phyloP scores from a whole-genome alignment of 2,329 filamentous ascomycete species.

The Cytospora paraplurivora region DNA sequence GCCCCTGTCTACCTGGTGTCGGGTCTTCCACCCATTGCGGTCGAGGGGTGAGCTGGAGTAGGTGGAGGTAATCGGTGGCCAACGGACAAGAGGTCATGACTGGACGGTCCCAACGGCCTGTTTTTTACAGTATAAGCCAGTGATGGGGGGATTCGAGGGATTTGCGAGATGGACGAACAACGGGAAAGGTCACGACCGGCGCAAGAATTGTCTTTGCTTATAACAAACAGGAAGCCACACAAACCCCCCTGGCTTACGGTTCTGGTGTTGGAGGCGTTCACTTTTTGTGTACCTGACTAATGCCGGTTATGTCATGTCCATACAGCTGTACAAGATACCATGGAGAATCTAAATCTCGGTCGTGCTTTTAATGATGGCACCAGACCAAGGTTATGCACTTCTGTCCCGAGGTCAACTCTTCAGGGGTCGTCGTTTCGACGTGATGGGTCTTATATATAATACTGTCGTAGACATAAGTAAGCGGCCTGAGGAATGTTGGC shows the following conservation, averaged over 20 bases:
- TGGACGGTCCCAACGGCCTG: slow-evolving; percentile 1
- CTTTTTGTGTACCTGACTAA: slow-evolving; percentile 14
- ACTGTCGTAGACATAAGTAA: too few species aligned
- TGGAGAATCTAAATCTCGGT: neutral
- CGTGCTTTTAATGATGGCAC: slow-evolving; percentile 6
- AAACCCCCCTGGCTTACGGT: neutral
- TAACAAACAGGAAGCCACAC: slow-evolving; percentile 9
- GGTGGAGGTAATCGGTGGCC: neutral
- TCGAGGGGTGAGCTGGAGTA: neutral
- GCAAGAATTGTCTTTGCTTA: slow-evolving; percentile 22
- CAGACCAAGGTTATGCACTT: neutral
- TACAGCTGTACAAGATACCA: slow-evolving; percentile 21
- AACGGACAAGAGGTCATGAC: neutral
- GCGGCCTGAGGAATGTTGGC: too few species aligned
- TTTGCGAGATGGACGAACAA: slow-evolving; percentile 16
- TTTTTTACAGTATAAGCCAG: neutral
- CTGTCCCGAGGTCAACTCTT: neutral
- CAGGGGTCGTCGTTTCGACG: too few species aligned
- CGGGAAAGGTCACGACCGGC: slow-evolving; percentile 15
- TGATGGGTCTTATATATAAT: too few species aligned
- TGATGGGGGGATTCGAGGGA: neutral
- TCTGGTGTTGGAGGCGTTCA: slow-evolving; percentile 29
- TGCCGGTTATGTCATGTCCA: slow-evolving; percentile 23
- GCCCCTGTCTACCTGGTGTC: neutral
- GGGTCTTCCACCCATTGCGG: neutral